Percentiles rank a stretch among this genome's conserved stretches.
Conservation (phyloP, 192 early-diverging fungal species). For the Phlyctochytrium bullatum region DNA sequence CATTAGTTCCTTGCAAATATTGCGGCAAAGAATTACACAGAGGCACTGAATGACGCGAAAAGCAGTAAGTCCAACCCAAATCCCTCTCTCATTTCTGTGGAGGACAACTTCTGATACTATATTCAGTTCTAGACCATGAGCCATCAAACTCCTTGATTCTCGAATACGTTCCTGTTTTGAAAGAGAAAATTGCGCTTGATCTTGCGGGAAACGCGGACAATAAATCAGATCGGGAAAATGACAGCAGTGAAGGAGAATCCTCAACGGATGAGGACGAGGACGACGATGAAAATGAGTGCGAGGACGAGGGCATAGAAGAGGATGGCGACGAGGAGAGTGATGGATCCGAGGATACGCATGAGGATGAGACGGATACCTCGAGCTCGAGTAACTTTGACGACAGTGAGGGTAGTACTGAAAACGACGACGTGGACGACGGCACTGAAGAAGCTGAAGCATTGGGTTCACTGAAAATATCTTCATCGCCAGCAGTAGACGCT, state of each 20-base stretch:
- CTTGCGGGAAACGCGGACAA: not conserved
- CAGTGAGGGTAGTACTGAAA: not conserved
- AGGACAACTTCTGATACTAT: too few species aligned
- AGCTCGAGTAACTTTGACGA: not conserved
- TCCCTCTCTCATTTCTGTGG: too few species aligned
- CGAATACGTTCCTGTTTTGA: conserved; percentile 26
- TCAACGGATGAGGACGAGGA: not conserved
- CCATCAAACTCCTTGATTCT: conserved; percentile 20
- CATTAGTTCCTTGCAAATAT: not conserved
- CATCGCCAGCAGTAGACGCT: too few species aligned
- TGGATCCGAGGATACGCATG: not conserved
- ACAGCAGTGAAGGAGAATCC: not conserved
- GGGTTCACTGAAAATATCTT: too few species aligned
- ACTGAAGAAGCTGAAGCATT: not conserved
- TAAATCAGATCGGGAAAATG: not conserved
- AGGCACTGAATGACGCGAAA: not conserved
- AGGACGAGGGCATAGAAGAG: not conserved
- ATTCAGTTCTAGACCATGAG: conserved; percentile 16
- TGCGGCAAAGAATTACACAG: not conserved
- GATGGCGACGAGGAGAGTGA: not conserved
- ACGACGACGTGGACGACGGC: not conserved
- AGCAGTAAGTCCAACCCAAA: too few species aligned
- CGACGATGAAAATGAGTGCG: not conserved
- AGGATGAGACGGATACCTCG: not conserved
- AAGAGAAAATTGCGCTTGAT: conserved; percentile 22